A percentile compares a stretch with the other conserved stretches of the same genome.
Conservation (phyloP, 345 rosid species). For the Gossypium herbaceum region DNA sequence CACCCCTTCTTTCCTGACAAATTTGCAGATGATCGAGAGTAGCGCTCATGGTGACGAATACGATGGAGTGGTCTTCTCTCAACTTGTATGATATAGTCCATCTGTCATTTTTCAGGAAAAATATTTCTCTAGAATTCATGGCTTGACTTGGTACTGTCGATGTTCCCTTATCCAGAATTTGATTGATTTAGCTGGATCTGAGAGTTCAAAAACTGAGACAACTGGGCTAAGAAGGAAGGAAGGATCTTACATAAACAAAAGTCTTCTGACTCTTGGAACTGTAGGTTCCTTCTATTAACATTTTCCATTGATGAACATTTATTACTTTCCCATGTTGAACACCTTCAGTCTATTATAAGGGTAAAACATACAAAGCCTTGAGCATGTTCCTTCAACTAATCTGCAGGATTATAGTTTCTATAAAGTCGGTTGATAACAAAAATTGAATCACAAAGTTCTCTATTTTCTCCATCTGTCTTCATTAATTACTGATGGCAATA, state of each 20-base stretch:
- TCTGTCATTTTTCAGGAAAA: constrained; percentile 10
- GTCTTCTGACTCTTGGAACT: constrained; percentile 98
- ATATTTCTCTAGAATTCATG: constrained; percentile 2
- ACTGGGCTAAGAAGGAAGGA: constrained; percentile 96
- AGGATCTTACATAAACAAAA: constrained; percentile 98
- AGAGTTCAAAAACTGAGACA: constrained; percentile 99
- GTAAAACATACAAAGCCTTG: constrained; percentile 3
- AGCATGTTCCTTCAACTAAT: neutral
- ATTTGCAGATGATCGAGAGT: constrained; percentile 96
- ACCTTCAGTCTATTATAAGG: constrained; percentile 2
- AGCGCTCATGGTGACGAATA: constrained; percentile 90
- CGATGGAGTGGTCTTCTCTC: constrained; percentile 98
- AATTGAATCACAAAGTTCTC: constrained; percentile 1
- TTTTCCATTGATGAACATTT: neutral
- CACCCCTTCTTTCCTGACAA: constrained; percentile 1
- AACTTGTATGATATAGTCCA: constrained; percentile 60
- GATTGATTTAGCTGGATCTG: constrained; percentile 99
- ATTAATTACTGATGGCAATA: neutral
- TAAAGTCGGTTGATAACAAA: neutral
- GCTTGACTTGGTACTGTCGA: constrained; percentile 13
- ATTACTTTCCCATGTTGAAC: constrained; percentile 1
- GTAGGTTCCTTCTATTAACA: constrained; percentile 41
- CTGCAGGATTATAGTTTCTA: neutral
- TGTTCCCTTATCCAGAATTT: constrained; percentile 59
- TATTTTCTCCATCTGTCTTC: neutral